Percentiles rank a stretch among this genome's conserved stretches.
Evolutionary conservation across 768 basidiomycete genomes (phyloP).

Genomic region (Inosperma sp.): DNA sequence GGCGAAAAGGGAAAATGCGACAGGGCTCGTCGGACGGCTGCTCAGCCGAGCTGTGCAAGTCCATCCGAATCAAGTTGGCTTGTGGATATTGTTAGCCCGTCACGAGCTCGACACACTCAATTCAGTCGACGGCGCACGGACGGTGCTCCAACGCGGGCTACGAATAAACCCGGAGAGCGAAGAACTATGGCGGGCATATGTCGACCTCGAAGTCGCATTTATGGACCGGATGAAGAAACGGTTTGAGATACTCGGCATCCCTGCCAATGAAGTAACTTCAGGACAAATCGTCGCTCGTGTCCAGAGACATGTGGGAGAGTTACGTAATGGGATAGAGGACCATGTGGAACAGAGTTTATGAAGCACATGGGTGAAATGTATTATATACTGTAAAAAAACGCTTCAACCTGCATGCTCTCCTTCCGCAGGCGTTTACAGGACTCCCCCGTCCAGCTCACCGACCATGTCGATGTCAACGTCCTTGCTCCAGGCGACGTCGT

Average conservation of each 20-base stretch:
- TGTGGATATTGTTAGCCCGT: constrained; percentile 81
- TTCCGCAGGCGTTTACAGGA: too few relatives aligned
- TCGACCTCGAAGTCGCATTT: constrained; percentile 86
- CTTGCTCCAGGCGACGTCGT: constrained; percentile 70
- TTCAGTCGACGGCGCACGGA: constrained; percentile 75
- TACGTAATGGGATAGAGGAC: too few relatives aligned
- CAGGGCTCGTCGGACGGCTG: constrained; percentile 74
- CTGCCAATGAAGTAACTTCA: too few relatives aligned
- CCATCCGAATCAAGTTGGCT: constrained; percentile 69
- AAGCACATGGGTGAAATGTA: too few relatives aligned
- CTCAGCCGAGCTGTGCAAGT: constrained; percentile 71
- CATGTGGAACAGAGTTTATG: too few relatives aligned
- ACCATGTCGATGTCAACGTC: too few relatives aligned
- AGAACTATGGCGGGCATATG: constrained; percentile 86
- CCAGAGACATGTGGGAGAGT: too few relatives aligned
- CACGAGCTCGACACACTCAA: constrained; percentile 69
- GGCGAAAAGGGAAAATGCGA: constrained; percentile 75
- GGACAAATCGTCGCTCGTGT: too few relatives aligned
- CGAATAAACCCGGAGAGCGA: constrained; percentile 67
- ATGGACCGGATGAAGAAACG: constrained; percentile 73
- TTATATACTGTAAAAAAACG: too few relatives aligned
- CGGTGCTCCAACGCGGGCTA: constrained; percentile 80
- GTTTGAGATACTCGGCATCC: constrained; percentile 79
- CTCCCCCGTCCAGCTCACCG: too few relatives aligned
- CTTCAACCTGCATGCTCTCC: too few relatives aligned